Evolutionary conservation across 2,329 filamentous ascomycete species (phyloP).

Genomic region (Davidsoniella eucalypti): DNA sequence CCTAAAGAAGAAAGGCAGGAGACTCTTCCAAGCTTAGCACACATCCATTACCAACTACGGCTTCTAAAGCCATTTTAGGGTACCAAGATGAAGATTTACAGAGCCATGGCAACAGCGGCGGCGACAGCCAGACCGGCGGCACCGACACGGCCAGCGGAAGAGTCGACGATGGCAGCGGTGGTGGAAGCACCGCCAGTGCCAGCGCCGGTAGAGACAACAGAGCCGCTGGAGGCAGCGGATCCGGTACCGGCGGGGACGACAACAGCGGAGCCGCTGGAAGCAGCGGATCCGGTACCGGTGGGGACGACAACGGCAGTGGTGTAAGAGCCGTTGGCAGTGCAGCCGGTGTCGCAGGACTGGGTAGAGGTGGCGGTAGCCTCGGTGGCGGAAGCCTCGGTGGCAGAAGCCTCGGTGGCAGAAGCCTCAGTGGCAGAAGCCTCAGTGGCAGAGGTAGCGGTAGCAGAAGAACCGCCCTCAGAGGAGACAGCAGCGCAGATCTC

Average conservation of each 20-base stretch:
- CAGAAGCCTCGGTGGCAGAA: constrained; percentile 10
- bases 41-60: no score
- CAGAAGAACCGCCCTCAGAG: constrained; percentile 12
- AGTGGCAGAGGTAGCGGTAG: constrained; percentile 10
- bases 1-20: no score
- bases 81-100: constrained; percentile 15
- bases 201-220: background rate
- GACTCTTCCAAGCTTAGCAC: no score
- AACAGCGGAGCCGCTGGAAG: background rate
- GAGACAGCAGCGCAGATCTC: constrained; percentile 17
- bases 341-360: background rate
- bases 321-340: background rate
- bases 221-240: background rate
- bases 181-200: constrained; percentile 8
- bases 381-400: constrained; percentile 11
- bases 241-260: background rate
- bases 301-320: background rate
- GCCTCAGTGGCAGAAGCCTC: constrained; percentile 5
- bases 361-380: background rate
- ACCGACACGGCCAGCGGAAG: constrained; percentile 18
- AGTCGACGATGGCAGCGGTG: constrained; percentile 14
- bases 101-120: constrained; percentile 19
- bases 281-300: background rate
- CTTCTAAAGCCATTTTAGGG: no score
- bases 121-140: constrained; percentile 17